A percentile compares a stretch with the other conserved stretches of the same genome.
phyloP scores from a whole-genome alignment of 106 monocot genomes.

The Acanthochlamys bracteata region DNA sequence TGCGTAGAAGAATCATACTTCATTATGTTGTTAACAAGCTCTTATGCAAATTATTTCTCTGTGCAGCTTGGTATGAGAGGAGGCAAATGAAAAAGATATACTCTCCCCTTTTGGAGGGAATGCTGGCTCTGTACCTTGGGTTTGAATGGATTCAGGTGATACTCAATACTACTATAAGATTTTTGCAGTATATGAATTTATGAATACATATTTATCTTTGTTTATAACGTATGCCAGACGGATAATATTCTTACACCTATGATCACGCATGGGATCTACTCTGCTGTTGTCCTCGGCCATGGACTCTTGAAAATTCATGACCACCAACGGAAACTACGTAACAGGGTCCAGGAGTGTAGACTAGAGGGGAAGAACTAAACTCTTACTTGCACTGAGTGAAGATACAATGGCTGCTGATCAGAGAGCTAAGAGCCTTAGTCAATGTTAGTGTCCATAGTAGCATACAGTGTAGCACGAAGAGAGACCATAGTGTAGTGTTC shows the following conservation, averaged over 20 bases:
- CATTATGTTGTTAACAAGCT: background rate
- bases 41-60: background rate
- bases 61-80: conserved; percentile 86
- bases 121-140: conserved; percentile 86
- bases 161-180: background rate
- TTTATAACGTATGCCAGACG: conserved; percentile 46
- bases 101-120: conserved; percentile 83
- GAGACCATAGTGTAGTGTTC: too few species aligned
- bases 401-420: too few species aligned
- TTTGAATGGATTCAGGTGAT: conserved; percentile 95
- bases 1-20: too few species aligned
- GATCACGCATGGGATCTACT: conserved; percentile 97
- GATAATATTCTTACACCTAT: conserved; percentile 86
- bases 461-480: too few species aligned
- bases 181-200: background rate
- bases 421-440: too few species aligned
- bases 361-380: conserved; percentile 15
- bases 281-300: conserved; percentile 72
- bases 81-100: conserved; percentile 97
- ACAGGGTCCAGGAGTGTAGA: conserved; percentile 57
- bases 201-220: background rate
- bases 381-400: too few species aligned
- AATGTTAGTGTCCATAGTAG: too few species aligned
- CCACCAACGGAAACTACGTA: conserved; percentile 53
- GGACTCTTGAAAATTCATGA: conserved; percentile 89